Base-by-base conservation (phyloP, 2,329 filamentous ascomycete species). In the Metarhizium guizhouense region DNA sequence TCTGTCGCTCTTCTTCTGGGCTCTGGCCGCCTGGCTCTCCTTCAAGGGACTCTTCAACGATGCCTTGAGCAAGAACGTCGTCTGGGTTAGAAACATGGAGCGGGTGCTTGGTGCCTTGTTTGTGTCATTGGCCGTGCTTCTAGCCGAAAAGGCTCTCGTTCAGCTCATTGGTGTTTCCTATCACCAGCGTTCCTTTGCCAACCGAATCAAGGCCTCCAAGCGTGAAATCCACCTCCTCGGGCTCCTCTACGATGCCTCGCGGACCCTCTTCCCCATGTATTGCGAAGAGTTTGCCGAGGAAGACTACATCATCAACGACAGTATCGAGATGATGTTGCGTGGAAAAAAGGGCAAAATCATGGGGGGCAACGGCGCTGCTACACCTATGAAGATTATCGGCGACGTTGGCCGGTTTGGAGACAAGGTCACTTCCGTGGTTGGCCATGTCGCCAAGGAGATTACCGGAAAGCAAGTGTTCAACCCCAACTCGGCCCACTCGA, bases 401-500 rank as follows among this genome's bases (percentile, higher is more conserved):
- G 85, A 87, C 55, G 85, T 90, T 52, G 88, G 88, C 45, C 85
- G 91, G 25, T 78, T 96, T 54, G 93, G 93, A 64, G 93, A 95
- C 76, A 96, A 96, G 73, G 84, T 97, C 59, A 96, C 92, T 0
- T 92, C 90, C 2, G 88, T 87, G 0, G 95, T 97, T 69, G 94
- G 94, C 29, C 94, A 95, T 64, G 84, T 97, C 52, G 93, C 94
- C 1, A 89, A 90, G 2, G 94, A 97, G 65, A 92, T 99, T 58
- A 96, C 94, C 0, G 94, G 94, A 61, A 95, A 95, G 74, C 85
- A 96, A 65, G 87, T 96, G 25, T 95, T 97, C 75, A 96, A 96
- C 70, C 87, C 90, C 14, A 93, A 89, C 65, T 88, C 91, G 5
- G 86, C 92, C 1, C 92, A 96, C 68, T 94, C 90, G 0, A 84